Conservation (phyloP, 768 basidiomycete species). For the Cystobasidium onofrii region DNA sequence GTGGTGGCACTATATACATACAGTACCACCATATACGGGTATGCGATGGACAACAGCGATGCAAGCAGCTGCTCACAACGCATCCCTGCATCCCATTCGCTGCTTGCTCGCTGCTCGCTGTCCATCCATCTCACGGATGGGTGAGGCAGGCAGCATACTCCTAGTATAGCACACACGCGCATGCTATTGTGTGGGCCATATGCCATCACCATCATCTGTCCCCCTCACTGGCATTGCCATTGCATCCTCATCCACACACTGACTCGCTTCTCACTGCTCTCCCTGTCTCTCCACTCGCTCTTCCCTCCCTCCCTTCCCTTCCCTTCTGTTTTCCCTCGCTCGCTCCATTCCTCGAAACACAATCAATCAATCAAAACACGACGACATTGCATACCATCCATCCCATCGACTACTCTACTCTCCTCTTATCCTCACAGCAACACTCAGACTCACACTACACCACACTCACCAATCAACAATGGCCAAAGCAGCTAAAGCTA, state of each 20-base stretch:
- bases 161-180: neutral
- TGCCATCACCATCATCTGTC: neutral
- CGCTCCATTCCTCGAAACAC: neutral
- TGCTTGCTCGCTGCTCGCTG: neutral
- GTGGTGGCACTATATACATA: too few species aligned
- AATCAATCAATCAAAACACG: neutral
- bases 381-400: neutral
- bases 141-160: neutral
- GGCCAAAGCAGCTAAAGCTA: conserved; percentile 14
- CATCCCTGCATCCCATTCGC: neutral
- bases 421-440: neutral
- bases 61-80: neutral
- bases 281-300: neutral
- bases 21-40: too few species aligned
- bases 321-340: too few species aligned
- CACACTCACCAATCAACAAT: neutral
- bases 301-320: neutral
- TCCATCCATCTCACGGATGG: neutral
- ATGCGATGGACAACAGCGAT: neutral
- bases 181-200: neutral
- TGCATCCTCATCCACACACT: too few species aligned
- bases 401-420: neutral
- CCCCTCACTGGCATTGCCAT: too few species aligned
- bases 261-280: neutral
- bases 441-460: neutral